Evolutionary conservation across 306 rosid species (phyloP).

Genomic region (Myrica gale): DNA sequence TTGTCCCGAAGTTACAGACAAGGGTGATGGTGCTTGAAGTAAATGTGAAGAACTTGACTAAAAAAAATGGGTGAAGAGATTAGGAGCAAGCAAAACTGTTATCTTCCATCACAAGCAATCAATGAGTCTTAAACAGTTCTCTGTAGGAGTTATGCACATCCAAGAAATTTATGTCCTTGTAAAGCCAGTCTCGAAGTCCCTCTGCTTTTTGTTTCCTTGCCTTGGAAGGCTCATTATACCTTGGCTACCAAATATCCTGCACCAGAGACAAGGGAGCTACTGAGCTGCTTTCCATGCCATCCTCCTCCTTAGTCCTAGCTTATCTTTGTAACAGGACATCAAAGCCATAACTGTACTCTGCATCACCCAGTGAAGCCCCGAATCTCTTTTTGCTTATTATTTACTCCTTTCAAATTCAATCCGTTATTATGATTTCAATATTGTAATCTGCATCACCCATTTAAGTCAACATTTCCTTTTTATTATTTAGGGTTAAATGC

Average conservation of each 20-base stretch:
- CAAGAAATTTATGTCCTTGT: background rate
- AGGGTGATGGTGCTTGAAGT: background rate
- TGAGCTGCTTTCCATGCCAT: background rate
- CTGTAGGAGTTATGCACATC: background rate
- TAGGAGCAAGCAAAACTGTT: background rate
- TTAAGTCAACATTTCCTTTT: background rate
- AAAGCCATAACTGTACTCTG: background rate
- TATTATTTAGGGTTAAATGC: too few species aligned
- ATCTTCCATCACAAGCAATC: background rate
- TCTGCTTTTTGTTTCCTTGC: background rate
- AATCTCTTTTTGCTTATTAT: background rate
- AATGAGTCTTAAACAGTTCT: background rate
- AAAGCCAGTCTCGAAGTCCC: background rate
- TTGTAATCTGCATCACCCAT: background rate
- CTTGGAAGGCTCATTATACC: background rate
- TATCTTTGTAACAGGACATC: background rate
- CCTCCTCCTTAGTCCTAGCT: background rate
- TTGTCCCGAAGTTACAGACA: too few species aligned
- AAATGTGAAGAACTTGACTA: background rate
- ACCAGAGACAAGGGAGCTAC: background rate
- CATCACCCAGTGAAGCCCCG: background rate
- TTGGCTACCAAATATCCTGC: background rate
- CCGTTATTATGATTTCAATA: background rate
- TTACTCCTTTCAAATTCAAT: too few species aligned
- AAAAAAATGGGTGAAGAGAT: background rate